Percentiles rank a stretch among this genome's conserved stretches.
phyloP scores from a whole-genome alignment of 805 yeast species.

The Candida patagonica region DNA sequence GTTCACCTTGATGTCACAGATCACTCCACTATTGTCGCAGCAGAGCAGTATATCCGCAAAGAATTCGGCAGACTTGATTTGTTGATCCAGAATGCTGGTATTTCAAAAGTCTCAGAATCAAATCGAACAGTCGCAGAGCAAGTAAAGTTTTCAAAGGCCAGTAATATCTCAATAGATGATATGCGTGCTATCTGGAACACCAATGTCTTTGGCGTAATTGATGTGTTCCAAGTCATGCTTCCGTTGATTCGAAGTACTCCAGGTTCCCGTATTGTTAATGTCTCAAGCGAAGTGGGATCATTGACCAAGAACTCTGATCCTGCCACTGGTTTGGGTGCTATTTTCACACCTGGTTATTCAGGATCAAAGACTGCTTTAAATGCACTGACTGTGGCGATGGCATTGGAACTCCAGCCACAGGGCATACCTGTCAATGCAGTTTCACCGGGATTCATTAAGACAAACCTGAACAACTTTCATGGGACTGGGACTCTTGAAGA shows the following conservation, averaged over 20 bases:
- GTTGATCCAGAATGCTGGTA: conserved; percentile 21
- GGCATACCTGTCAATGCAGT: not conserved
- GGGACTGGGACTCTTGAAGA: conserved; percentile 2
- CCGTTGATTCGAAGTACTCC: too few species aligned
- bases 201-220: too few species aligned
- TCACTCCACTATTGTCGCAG: not conserved
- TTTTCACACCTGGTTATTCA: not conserved
- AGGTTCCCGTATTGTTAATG: too few species aligned
- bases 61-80: conserved; percentile 6
- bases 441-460: not conserved
- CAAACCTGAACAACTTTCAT: conserved; percentile 1
- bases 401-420: too few species aligned
- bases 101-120: conserved; percentile 9
- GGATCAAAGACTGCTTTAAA: conserved; percentile 1
- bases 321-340: not conserved
- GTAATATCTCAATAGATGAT: conserved; percentile 5
- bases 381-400: not conserved
- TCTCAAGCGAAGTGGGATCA: too few species aligned
- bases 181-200: not conserved
- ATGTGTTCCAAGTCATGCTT: not conserved
- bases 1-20: not conserved
- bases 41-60: not conserved
- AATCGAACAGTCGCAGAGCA: not conserved
- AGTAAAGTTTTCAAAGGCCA: too few species aligned
- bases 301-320: not conserved